phyloP scores from a whole-genome alignment of 2,329 filamentous ascomycete genomes.

The Rugonectria rugulosa region DNA sequence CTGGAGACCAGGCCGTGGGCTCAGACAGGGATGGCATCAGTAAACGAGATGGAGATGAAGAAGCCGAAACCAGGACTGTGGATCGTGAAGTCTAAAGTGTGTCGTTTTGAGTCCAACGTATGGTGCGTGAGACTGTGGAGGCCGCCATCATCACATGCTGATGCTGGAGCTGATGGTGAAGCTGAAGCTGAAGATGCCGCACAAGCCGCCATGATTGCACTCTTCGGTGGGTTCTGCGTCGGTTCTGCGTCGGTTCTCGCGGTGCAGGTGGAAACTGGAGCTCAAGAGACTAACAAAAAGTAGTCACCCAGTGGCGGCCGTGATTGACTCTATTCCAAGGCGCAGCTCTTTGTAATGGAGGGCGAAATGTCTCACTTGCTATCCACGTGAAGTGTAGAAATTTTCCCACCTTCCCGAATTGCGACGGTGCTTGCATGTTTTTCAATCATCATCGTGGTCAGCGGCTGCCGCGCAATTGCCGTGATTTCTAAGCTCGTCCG shows the following conservation, averaged over 20 bases:
- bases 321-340: conserved; percentile 17
- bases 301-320: conserved; percentile 21
- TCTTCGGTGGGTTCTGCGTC: no score
- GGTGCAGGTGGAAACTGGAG: conserved; percentile 6
- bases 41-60: not conserved
- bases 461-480: conserved; percentile 17
- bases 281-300: not conserved
- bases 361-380: conserved; percentile 37
- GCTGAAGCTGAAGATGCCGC: conserved; percentile 7
- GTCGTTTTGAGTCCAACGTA: not conserved
- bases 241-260: conserved; percentile 12
- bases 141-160: conserved; percentile 17
- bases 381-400: conserved; percentile 30
- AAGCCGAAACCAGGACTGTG: not conserved
- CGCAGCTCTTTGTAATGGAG: conserved; percentile 34
- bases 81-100: conserved; percentile 4
- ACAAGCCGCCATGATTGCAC: conserved; percentile 2
- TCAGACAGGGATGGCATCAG: conserved; percentile 24
- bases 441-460: not conserved
- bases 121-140: conserved; percentile 10
- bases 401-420: not conserved
- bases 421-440: not conserved
- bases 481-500: not conserved
- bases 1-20: conserved; percentile 5
- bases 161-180: no score